Conservation (phyloP, 2,329 filamentous ascomycete species). For the Claviceps africana region DNA sequence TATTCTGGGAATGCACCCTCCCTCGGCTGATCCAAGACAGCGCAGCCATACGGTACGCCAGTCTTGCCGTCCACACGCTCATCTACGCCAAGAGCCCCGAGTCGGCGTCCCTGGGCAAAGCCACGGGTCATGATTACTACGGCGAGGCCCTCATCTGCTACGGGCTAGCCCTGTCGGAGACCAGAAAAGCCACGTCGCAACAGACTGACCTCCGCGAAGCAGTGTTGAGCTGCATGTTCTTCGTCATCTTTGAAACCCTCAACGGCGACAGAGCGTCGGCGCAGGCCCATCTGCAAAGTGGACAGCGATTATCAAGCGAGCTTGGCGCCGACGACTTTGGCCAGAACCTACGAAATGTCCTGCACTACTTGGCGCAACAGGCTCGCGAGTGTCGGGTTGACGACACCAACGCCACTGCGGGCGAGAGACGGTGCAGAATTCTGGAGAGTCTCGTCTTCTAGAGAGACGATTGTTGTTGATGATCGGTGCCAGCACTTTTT, state of each 20-base stretch:
- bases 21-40: conserved; percentile 20
- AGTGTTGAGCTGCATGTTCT: conserved; percentile 23
- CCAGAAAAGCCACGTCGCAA: conserved; percentile 10
- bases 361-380: conserved; percentile 12
- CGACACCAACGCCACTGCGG: neutral
- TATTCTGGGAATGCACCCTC: conserved; percentile 22
- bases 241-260: conserved; percentile 23
- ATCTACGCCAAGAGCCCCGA: conserved; percentile 14
- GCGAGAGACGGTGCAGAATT: neutral
- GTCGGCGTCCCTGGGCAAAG: conserved; percentile 2
- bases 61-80: conserved; percentile 23
- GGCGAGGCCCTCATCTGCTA: conserved; percentile 19
- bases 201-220: conserved; percentile 14
- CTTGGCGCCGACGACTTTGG: conserved; percentile 10
- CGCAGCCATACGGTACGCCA: conserved; percentile 22
- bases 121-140: conserved; percentile 13
- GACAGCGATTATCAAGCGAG: conserved; percentile 23
- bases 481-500: neutral
- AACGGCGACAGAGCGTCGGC: conserved; percentile 22
- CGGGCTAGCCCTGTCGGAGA: conserved; percentile 17
- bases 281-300: conserved; percentile 22
- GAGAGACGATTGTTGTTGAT: neutral
- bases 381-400: conserved; percentile 3
- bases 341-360: conserved; percentile 9
- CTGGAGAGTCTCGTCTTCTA: conserved; percentile 3